A percentile compares a stretch with the other conserved stretches of the same genome.
Evolutionary conservation across 768 basidiomycete genomes (phyloP).

Genomic region (Leccinellum rugosiceps): DNA sequence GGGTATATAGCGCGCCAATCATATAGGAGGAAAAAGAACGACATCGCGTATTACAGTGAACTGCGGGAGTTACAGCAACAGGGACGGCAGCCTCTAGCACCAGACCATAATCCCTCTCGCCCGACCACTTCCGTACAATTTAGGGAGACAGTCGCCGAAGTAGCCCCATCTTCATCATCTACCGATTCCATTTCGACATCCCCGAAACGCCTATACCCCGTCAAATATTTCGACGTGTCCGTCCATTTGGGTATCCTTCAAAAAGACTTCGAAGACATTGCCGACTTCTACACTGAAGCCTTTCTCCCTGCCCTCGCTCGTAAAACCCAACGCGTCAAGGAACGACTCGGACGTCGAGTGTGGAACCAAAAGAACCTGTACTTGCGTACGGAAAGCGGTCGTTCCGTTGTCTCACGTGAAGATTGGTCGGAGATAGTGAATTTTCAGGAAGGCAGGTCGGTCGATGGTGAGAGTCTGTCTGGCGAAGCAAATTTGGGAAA

Average conservation of each 20-base stretch:
- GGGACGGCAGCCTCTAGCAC: slow-evolving; percentile 22
- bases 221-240: slow-evolving; percentile 44
- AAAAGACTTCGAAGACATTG: slow-evolving; percentile 52
- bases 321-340: slow-evolving; percentile 61
- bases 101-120: slow-evolving; percentile 19
- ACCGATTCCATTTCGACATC: slow-evolving; percentile 22
- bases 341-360: slow-evolving; percentile 74
- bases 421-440: slow-evolving; percentile 52
- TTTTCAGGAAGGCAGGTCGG: slow-evolving; percentile 31
- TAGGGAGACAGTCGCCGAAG: neutral
- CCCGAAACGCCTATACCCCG: slow-evolving; percentile 14
- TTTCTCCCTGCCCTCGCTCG: slow-evolving; percentile 48
- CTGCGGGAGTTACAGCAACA: slow-evolving; percentile 27
- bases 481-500: neutral
- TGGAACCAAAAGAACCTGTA: slow-evolving; percentile 61
- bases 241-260: slow-evolving; percentile 56
- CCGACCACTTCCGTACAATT: neutral
- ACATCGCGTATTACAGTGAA: slow-evolving; percentile 42
- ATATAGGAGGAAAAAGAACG: slow-evolving; percentile 46
- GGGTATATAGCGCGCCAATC: slow-evolving; percentile 42
- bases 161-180: neutral
- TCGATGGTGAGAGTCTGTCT: neutral
- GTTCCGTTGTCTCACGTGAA: slow-evolving; percentile 38
- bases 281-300: slow-evolving; percentile 35
- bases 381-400: slow-evolving; percentile 32